These are phyloP conservation scores for Ceratobasidium sp. DNA, from an alignment of 1,284 basidiomycete species.

Conservation along the genomic window DNA sequence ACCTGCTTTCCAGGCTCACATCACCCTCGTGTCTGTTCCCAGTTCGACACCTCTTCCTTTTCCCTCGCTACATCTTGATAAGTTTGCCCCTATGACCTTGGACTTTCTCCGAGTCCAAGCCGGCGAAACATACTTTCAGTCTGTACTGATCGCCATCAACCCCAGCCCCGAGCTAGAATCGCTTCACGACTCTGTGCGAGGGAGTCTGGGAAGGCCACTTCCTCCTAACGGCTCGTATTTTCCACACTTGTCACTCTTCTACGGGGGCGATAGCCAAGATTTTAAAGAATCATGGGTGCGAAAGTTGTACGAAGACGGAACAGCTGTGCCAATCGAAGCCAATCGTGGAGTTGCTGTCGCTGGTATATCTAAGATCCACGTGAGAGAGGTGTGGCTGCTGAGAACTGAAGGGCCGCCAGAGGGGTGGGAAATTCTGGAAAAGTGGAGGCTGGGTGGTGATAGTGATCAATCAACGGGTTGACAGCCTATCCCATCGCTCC, in stretches of 20 bases:
- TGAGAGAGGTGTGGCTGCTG: slow-evolving; percentile 45
- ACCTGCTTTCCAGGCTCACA: slow-evolving; percentile 34
- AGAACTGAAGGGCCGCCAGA: slow-evolving; percentile 45
- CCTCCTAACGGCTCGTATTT: slow-evolving; percentile 35
- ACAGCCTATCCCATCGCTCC: neutral
- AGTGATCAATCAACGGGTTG: slow-evolving; percentile 7
- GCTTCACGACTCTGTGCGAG: slow-evolving; percentile 13
- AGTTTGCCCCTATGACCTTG: slow-evolving; percentile 21
- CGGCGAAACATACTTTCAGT: slow-evolving; percentile 46
- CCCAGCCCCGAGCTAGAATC: slow-evolving; percentile 19
- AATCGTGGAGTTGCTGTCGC: slow-evolving; percentile 33
- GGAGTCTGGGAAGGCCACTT: neutral
- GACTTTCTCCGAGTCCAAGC: slow-evolving; percentile 29
- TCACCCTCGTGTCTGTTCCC: slow-evolving; percentile 38
- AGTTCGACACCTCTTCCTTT: slow-evolving; percentile 35
- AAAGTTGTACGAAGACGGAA: slow-evolving; percentile 35
- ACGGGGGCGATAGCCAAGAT: slow-evolving; percentile 44
- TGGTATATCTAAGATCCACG: slow-evolving; percentile 44
- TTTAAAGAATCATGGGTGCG: slow-evolving; percentile 38
- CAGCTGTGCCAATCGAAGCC: slow-evolving; percentile 20
- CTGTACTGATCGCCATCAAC: slow-evolving; percentile 45
- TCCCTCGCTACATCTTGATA: slow-evolving; percentile 34
- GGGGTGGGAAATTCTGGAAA: slow-evolving; percentile 46
- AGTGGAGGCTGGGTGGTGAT: slow-evolving; percentile 36
- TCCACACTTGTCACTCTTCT: slow-evolving; percentile 47